These are phyloP conservation scores for Eudorina sp. DNA, from an alignment of 139 green algal genomes.

Conservation along the genomic window DNA sequence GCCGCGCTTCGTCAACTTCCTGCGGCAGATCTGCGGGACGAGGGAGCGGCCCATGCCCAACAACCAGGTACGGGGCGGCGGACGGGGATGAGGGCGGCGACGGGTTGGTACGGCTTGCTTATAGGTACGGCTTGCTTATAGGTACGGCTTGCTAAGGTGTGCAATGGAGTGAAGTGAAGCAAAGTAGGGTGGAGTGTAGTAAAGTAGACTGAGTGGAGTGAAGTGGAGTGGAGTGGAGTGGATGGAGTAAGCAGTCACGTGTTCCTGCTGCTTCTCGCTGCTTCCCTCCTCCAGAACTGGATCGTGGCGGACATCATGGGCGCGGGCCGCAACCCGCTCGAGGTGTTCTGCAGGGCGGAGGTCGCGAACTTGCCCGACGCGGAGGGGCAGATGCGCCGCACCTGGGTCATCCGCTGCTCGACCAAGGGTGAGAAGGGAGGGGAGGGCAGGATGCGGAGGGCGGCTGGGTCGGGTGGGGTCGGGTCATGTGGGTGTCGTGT, in stretches of 20 bases:
- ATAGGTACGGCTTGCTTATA: too few relatives aligned
- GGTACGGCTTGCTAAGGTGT: too few relatives aligned
- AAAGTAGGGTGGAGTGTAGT: too few relatives aligned
- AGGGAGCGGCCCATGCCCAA: slow-evolving; percentile 50
- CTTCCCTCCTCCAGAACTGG: slow-evolving; percentile 53
- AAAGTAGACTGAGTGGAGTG: too few relatives aligned
- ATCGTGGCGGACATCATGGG: slow-evolving; percentile 44
- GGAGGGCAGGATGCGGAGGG: background rate
- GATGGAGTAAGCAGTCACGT: too few relatives aligned
- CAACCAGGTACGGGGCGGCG: slow-evolving; percentile 39
- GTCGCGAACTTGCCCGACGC: background rate
- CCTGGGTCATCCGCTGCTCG: slow-evolving; percentile 33
- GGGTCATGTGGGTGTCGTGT: too few relatives aligned
- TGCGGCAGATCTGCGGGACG: slow-evolving; percentile 52
- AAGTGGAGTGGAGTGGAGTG: too few relatives aligned
- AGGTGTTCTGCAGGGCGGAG: slow-evolving; percentile 35
- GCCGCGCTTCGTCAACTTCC: slow-evolving; percentile 57
- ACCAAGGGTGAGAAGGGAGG: background rate
- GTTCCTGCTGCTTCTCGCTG: too few relatives aligned
- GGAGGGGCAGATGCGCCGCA: background rate
- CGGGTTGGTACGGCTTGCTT: too few relatives aligned
- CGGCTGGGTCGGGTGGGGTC: too few relatives aligned
- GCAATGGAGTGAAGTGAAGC: too few relatives aligned
- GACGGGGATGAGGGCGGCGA: background rate
- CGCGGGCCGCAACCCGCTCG: background rate